These are phyloP conservation scores for Tillandsia fasciculata DNA, from an alignment of 176 grass and related monocot genomes.

Conservation along the genomic window DNA sequence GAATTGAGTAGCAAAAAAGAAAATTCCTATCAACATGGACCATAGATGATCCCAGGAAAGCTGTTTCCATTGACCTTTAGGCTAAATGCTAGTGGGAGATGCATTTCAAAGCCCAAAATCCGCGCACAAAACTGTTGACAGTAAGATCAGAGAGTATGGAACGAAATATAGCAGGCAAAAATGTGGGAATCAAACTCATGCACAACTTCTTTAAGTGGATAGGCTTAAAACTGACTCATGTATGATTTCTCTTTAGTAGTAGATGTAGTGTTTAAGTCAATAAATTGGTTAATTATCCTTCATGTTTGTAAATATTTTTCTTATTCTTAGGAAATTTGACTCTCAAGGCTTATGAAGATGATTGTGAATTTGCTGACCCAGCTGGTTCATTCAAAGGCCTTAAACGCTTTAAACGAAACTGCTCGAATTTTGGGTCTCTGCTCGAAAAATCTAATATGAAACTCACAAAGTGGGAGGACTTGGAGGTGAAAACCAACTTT, in stretches of 20 bases:
- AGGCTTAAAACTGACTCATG: neutral
- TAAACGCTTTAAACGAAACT: conserved; percentile 73
- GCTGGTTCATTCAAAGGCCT: conserved; percentile 81
- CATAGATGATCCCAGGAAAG: too few relatives aligned
- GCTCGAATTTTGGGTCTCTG: conserved; percentile 80
- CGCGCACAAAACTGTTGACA: too few relatives aligned
- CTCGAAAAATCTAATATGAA: conserved; percentile 87
- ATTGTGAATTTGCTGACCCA: conserved; percentile 86
- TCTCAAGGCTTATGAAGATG: conserved; percentile 53
- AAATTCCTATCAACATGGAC: too few relatives aligned
- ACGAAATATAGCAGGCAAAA: too few relatives aligned
- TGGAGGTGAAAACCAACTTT: conserved; percentile 27
- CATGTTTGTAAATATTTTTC: neutral
- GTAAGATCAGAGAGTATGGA: too few relatives aligned
- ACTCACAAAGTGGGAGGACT: conserved; percentile 85
- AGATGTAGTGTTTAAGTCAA: neutral
- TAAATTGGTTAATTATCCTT: neutral
- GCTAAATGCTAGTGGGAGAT: too few relatives aligned
- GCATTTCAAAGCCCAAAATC: too few relatives aligned
- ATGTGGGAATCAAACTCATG: too few relatives aligned
- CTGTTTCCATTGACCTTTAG: too few relatives aligned
- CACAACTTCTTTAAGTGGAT: too few relatives aligned
- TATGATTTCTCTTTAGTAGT: neutral
- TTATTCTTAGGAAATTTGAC: conserved; percentile 58
- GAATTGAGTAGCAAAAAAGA: too few relatives aligned